These are phyloP conservation scores for Fomitopsis betulina DNA, from an alignment of 1,284 basidiomycete genomes.

Conservation along the genomic window DNA sequence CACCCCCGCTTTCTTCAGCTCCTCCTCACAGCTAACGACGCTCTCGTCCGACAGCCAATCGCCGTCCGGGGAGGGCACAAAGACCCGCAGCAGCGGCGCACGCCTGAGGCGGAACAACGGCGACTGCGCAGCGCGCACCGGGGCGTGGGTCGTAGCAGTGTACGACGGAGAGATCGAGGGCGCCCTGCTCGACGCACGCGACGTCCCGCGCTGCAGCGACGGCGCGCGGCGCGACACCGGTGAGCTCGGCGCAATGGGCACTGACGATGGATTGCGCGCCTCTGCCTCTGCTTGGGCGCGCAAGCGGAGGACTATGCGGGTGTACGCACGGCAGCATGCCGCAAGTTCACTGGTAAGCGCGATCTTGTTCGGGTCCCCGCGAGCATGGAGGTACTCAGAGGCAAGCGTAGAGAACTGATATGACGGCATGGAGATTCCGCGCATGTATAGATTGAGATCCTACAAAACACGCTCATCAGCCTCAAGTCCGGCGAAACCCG, in stretches of 20 bases:
- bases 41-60: slow-evolving; percentile 78
- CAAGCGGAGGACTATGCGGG: slow-evolving; percentile 67
- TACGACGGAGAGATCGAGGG: slow-evolving; percentile 52
- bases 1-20: slow-evolving; percentile 64
- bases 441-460: slow-evolving; percentile 76
- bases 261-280: slow-evolving; percentile 18
- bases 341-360: slow-evolving; percentile 45
- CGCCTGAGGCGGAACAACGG: slow-evolving; percentile 63
- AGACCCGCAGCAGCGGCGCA: slow-evolving; percentile 71
- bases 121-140: slow-evolving; percentile 32
- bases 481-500: background rate
- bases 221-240: slow-evolving; percentile 11
- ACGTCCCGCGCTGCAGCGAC: slow-evolving; percentile 22
- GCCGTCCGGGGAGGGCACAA: slow-evolving; percentile 77
- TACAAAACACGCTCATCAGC: slow-evolving; percentile 23
- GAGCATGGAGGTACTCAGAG: slow-evolving; percentile 45
- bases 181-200: slow-evolving; percentile 50
- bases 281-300: slow-evolving; percentile 67
- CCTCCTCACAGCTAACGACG: slow-evolving; percentile 73
- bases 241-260: slow-evolving; percentile 3
- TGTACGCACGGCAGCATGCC: slow-evolving; percentile 51
- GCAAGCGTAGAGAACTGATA: slow-evolving; percentile 65
- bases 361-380: slow-evolving; percentile 27
- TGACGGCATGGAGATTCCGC: slow-evolving; percentile 67
- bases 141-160: slow-evolving; percentile 20